Conservation (phyloP, 1,139 yeast species). For the Saccharomyces hybrid region DNA sequence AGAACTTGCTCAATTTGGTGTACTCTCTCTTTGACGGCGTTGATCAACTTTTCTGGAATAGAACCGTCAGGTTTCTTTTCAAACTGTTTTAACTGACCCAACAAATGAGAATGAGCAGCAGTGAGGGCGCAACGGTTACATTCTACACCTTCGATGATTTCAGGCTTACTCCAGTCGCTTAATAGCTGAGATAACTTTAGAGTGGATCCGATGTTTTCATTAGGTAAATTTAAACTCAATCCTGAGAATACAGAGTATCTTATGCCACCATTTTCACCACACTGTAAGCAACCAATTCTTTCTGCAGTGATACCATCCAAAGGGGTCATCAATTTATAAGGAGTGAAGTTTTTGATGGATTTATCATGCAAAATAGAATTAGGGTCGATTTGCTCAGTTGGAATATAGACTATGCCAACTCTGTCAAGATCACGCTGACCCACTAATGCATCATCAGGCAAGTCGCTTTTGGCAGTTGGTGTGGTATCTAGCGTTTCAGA, state of each 20-base stretch:
- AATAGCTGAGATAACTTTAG: conserved; percentile 51
- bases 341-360: conserved; percentile 38
- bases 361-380: conserved; percentile 34
- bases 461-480: conserved; percentile 25
- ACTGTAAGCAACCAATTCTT: conserved; percentile 77
- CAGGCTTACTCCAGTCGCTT: conserved; percentile 69
- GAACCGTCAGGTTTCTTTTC: conserved; percentile 23
- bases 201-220: conserved; percentile 37
- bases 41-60: conserved; percentile 35
- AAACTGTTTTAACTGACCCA: conserved; percentile 36
- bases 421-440: conserved; percentile 49
- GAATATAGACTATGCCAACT: conserved; percentile 58
- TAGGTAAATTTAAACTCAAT: conserved; percentile 61
- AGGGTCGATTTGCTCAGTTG: conserved; percentile 69
- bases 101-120: conserved; percentile 50
- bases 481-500: conserved; percentile 14
- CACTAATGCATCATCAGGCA: conserved; percentile 31
- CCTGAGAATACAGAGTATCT: conserved; percentile 78
- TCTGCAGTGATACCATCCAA: conserved; percentile 85
- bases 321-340: conserved; percentile 65
- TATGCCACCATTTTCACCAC: conserved; percentile 92
- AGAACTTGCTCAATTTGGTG: conserved; percentile 52
- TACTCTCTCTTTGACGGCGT: conserved; percentile 46
- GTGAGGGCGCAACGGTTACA: conserved; percentile 82
- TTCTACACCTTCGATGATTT: conserved; percentile 84